A percentile compares a stretch with the other conserved stretches of the same genome.
Conservation (phyloP, 768 basidiomycete species). For the Russula ochroleuca region DNA sequence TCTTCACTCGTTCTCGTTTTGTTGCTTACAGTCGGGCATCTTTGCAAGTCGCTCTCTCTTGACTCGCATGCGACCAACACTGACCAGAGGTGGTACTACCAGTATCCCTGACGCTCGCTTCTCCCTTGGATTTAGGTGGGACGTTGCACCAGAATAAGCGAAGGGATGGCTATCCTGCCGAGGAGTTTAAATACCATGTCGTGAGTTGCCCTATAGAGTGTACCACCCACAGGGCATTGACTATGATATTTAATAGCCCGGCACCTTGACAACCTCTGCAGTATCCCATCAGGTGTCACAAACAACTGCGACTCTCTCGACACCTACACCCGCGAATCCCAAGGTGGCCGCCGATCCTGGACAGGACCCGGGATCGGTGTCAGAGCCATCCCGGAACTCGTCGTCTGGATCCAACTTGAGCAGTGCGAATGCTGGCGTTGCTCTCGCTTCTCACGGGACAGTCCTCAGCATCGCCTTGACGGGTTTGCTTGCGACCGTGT, state of each 20-base stretch:
- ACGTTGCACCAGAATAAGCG: background rate
- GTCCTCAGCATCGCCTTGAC: background rate
- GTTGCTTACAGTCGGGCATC: background rate
- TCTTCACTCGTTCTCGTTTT: background rate
- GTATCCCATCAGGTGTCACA: background rate
- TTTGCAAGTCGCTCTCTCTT: slow-evolving; percentile 11
- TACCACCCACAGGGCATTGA: background rate
- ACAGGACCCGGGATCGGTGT: background rate
- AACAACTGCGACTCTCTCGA: background rate
- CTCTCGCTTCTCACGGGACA: background rate
- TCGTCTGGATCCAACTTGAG: background rate
- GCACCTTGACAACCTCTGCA: background rate
- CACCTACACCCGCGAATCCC: background rate
- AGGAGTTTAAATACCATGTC: too few species aligned
- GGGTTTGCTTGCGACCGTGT: background rate
- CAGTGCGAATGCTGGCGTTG: slow-evolving; percentile 15
- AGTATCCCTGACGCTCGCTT: slow-evolving; percentile 5
- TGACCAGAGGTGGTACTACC: background rate
- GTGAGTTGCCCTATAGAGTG: background rate
- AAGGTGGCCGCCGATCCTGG: background rate
- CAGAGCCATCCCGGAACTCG: background rate
- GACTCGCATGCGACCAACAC: background rate
- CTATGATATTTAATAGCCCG: background rate
- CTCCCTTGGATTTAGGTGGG: background rate
- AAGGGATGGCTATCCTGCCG: too few species aligned